A percentile compares a stretch with the other conserved stretches of the same genome.
These are phyloP conservation scores for Alternaria burnsii DNA, from an alignment of 2,329 filamentous ascomycete genomes.

Conservation along the genomic window DNA sequence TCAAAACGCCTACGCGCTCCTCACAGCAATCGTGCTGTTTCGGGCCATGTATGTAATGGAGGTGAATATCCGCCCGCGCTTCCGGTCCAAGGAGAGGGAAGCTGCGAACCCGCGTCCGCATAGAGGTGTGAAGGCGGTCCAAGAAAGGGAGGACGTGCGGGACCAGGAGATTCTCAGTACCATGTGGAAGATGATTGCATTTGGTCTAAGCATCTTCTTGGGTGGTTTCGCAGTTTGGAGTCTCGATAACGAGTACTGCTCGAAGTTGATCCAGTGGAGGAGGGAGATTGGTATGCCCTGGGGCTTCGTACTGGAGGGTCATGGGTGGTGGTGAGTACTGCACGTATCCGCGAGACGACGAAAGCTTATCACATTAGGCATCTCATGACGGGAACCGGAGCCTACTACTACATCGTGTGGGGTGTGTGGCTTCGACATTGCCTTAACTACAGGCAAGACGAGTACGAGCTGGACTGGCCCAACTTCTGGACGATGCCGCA, in stretches of 20 bases:
- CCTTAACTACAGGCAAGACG: conserved; percentile 74
- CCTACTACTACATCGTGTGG: conserved; percentile 86
- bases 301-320: conserved; percentile 77
- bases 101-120: conserved; percentile 36
- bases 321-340: conserved; percentile 72
- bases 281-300: conserved; percentile 77
- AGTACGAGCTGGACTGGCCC: conserved; percentile 77
- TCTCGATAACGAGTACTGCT: conserved; percentile 80
- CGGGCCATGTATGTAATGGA: conserved; percentile 83
- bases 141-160: conserved; percentile 61
- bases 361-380: conserved; percentile 62
- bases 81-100: conserved; percentile 54
- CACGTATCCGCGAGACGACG: neutral
- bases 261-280: conserved; percentile 70
- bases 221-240: conserved; percentile 80
- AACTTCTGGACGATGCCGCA: conserved; percentile 64
- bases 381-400: conserved; percentile 80
- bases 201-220: conserved; percentile 75
- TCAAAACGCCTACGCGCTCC: conserved; percentile 77
- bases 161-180: conserved; percentile 67
- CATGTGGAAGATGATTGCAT: conserved; percentile 79
- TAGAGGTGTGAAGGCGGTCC: conserved; percentile 44
- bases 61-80: conserved; percentile 66
- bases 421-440: conserved; percentile 82
- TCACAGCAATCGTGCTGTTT: conserved; percentile 75